Base-by-base conservation (phyloP, 1,284 basidiomycete genomes). In the Ustilago curta region DNA sequence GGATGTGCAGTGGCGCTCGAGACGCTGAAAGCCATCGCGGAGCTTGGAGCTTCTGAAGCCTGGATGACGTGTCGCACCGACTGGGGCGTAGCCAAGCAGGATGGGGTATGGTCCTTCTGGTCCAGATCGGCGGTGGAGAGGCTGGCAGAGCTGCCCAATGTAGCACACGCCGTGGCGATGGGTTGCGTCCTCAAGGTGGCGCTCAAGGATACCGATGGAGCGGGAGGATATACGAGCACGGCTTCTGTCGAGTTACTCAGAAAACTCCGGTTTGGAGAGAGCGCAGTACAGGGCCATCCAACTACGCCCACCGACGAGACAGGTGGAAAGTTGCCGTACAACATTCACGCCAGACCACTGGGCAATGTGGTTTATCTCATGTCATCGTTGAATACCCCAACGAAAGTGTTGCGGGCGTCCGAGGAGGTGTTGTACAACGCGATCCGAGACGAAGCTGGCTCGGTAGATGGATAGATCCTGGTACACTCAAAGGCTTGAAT, bases 301-400 rank as follows among this genome's bases (percentile, higher is more conserved):
- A 52, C 47, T 32, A n/a, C 70, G 0, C 75, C 77, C 6, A 39
- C 45, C 19, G 12, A 25, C 19, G 44, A 16, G 18, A 21, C 45
- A 11, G 60, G 53, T n/a, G 53, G 63, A 9, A 83, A 76, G 62
- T 56, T 76, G 44, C 82, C 84, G 8, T 94, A 92, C 81, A 89
- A 90, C 21, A 89, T 97, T 18, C 93, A 98, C 85, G 94, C 90
- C 64, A 88, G 96, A 69, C 95, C 96, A 0, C 87, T 98, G 27
- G 96, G 96, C 0, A 91, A 97, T 79, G 92, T 97, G 11, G 91
- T 93, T 12, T 99, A 99, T 86, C 91, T 97, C 85, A 97, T 99
- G 90, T 92, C 91, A 7, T 95, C 92, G 85, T 88, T 98, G 45
- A 95, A 94, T 80, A 93, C 92, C 19, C 76, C 82, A 3, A 9